Evolutionary conservation across 2,329 filamentous ascomycete species (phyloP).

Genomic region (Sphaerulina populicola): DNA sequence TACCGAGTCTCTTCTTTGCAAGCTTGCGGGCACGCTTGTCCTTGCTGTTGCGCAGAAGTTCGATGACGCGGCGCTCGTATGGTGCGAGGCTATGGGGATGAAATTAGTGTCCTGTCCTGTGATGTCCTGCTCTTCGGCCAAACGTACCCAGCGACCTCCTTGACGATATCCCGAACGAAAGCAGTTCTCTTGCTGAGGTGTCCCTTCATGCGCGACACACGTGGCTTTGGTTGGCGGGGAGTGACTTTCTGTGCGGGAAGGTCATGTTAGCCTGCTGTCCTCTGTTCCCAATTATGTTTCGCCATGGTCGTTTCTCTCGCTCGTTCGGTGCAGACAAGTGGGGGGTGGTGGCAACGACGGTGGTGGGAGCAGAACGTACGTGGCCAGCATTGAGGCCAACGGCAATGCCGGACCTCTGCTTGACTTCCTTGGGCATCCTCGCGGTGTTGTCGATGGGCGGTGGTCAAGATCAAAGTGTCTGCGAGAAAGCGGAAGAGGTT

Average conservation of each 20-base stretch:
- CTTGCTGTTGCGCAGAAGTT: conserved; percentile 97
- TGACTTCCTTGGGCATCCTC: conserved; percentile 45
- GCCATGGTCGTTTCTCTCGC: conserved; percentile 6
- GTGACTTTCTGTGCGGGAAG: conserved; percentile 41
- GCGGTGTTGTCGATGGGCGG: conserved; percentile 22
- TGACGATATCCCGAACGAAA: conserved; percentile 95
- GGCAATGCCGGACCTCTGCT: conserved; percentile 49
- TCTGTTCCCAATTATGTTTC: conserved; percentile 4
- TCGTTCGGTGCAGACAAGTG: conserved; percentile 1
- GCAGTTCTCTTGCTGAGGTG: conserved; percentile 93
- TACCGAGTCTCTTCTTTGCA: conserved; percentile 99
- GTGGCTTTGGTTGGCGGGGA: conserved; percentile 42
- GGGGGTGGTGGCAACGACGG: neutral
- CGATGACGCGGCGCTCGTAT: conserved; percentile 95
- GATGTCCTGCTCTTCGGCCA: neutral
- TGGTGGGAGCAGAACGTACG: conserved; percentile 44
- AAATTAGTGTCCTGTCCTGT: conserved; percentile 15
- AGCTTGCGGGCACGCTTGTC: conserved; percentile 99
- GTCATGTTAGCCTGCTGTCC: conserved; percentile 20
- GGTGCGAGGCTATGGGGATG: conserved; percentile 34
- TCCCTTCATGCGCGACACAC: conserved; percentile 70
- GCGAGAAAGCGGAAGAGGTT: conserved; percentile 1
- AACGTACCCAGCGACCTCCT: conserved; percentile 88
- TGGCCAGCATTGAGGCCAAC: conserved; percentile 58
- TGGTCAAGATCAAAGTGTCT: conserved; percentile 21